A percentile compares a stretch with the other conserved stretches of the same genome.
phyloP scores from a whole-genome alignment of 1,284 basidiomycete genomes.

The Ustilago hordei region DNA sequence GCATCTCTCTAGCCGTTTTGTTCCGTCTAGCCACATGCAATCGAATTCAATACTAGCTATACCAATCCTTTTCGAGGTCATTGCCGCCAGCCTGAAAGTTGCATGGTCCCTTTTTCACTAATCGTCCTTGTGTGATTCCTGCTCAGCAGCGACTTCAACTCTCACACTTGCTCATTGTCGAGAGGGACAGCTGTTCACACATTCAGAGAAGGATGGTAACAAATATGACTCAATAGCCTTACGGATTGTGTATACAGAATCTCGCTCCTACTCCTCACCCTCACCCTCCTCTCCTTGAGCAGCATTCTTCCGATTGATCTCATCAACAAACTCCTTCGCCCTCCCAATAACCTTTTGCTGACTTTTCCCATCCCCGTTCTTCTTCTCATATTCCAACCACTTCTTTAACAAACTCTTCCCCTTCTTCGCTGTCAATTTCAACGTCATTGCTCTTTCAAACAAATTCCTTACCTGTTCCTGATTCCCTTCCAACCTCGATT shows the following conservation, averaged over 20 bases:
- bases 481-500: conserved; percentile 72
- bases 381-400: conserved; percentile 89
- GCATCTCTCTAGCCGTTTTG: too few species aligned
- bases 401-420: conserved; percentile 90
- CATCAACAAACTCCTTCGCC: conserved; percentile 78
- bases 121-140: too few species aligned
- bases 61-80: too few species aligned
- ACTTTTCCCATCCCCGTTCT: conserved; percentile 87
- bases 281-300: conserved; percentile 26
- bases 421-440: conserved; percentile 93
- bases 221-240: conserved; percentile 1
- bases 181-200: background rate
- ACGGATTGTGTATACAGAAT: background rate
- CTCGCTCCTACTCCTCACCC: conserved; percentile 27
- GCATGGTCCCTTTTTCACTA: too few species aligned
- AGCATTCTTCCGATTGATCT: conserved; percentile 38
- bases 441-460: conserved; percentile 82
- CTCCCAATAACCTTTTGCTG: conserved; percentile 84
- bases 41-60: too few species aligned
- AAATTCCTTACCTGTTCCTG: conserved; percentile 73
- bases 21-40: too few species aligned
- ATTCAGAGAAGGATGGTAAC: background rate
- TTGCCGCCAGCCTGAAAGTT: too few species aligned
- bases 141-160: too few species aligned
- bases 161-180: too few species aligned